Evolutionary conservation across 2,329 filamentous ascomycete genomes (phyloP), one percentile per base, ranked within the genome.

Genomic region (Penicillium sp.): DNA sequence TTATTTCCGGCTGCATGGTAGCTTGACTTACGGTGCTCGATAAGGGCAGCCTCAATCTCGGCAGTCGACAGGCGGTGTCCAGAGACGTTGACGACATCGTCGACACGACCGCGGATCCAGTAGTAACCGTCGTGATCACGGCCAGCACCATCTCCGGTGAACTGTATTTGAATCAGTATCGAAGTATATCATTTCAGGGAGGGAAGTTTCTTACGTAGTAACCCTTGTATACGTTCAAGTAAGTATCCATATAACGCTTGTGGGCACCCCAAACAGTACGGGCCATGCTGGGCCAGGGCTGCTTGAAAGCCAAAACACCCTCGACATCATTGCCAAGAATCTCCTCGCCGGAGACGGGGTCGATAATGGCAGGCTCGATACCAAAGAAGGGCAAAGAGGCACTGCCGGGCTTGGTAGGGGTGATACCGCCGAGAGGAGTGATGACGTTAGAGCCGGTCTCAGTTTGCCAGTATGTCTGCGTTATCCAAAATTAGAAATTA

Each of bases 91-190:
- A 99, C 93, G 40, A 99, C 94, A 68, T 99, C 94, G 71, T 99
- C 94, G 49, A 99, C 94, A 75, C 94, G 91, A 62, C 94, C 94
- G 59, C 94, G 90, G 73, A 99, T 99, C 94, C 94, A 99, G 85
- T 97, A 99, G 81, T 97, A 99, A 53, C 94, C 94, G 68, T 99
- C 94, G 76, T 96, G 89, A 73, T 99, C 94, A 70, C 94, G 90
- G 56, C 90, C 94, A 52, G 94, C 94, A 70, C 94, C 94, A 71
- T 99, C 94, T 56, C 78, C 78, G 47, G 76, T 79, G 69, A 79
- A 79, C 76, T 79, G 60, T 34, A 52, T 9, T 26, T 9, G 8
- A n/a, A 30, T 55, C n/a, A 55, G 47, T 30, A 8, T 46, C 19
- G n/a, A 35, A 23, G 23, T 23, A 23, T 23, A 13, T 4, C 9